Base-by-base conservation (phyloP, 2,329 filamentous ascomycete genomes). In the Fusarium virguliforme region DNA sequence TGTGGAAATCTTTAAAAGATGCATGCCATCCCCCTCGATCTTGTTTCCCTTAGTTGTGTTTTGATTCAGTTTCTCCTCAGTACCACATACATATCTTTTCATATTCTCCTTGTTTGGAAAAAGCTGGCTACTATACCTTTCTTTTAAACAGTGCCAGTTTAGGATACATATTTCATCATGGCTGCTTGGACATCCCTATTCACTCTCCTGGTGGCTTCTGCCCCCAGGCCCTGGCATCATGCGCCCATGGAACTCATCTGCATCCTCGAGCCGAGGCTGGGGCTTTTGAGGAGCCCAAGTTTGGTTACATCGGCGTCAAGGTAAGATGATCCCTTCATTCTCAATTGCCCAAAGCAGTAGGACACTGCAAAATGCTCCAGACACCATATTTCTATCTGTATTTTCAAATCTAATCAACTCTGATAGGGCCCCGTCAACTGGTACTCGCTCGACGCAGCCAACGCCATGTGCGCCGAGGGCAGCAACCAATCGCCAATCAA, bases 401-500 rank as follows among this genome's bases (percentile, higher is more conserved):
- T 24, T 32, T 35, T 28, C 43, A 26, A 28, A 28, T 1, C 9
- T n/a, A 13, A 46, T 58, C 69, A 22, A 68, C 43, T 5, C n/a
- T 2, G 18, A 77, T 5, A 79, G 40, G 87, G 87, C 6, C 87
- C 87, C 1, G 78, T 87, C 61, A 86, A 85, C 77, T 89, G 87
- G 87, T 81, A 84, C 38, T 79, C 78, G 5, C 79, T 88, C 28
- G 77, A 81, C 53, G 78, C 79, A 15, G 68, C 68, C 26, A 87
- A 88, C 76, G 74, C 34, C 30, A 6, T 38, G 18, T 54, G 50
- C 32, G 30, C 50, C 9, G 15, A 22, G 8, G 50, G 50, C 50
- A 54, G 37, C 13, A 78, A 81, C 58, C 88, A 90, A 76, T 89
- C 87, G 0, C 88, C 88, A 59, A 88, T 90, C 76, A 84, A 88